These are phyloP conservation scores for Setaria italica DNA, from an alignment of 202 grass and related monocot genomes.

Conservation along the genomic window DNA sequence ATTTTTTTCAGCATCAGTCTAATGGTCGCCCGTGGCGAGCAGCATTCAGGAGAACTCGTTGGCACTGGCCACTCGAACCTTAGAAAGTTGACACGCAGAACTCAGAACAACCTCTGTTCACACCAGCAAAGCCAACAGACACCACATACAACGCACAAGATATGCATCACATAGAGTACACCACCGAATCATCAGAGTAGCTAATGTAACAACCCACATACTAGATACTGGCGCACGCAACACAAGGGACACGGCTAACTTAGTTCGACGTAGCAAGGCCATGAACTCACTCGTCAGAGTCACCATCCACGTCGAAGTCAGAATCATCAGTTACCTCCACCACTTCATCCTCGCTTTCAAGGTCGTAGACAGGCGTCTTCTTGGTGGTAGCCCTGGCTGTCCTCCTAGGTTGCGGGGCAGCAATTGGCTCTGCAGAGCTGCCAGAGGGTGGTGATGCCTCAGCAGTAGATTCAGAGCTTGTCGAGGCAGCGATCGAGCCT, in stretches of 20 bases:
- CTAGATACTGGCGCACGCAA: neutral
- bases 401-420: slow-evolving; percentile 49
- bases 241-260: neutral
- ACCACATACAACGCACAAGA: slow-evolving; percentile 40
- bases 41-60: no score
- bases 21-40: no score
- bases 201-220: slow-evolving; percentile 16
- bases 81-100: no score
- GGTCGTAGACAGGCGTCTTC: slow-evolving; percentile 20
- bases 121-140: no score
- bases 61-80: no score
- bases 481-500: slow-evolving; percentile 7
- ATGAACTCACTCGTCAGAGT: slow-evolving; percentile 61
- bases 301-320: slow-evolving; percentile 62
- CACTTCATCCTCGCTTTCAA: slow-evolving; percentile 60
- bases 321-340: slow-evolving; percentile 52
- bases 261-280: neutral
- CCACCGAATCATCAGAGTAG: neutral
- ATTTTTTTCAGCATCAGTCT: no score
- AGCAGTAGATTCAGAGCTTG: slow-evolving; percentile 41
- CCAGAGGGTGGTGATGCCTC: slow-evolving; percentile 33
- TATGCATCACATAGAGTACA: slow-evolving; percentile 43
- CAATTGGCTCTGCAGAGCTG: slow-evolving; percentile 43
- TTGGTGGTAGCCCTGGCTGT: slow-evolving; percentile 69
- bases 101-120: no score